Conservation (phyloP, 2,329 filamentous ascomycete species). For the Aureobasidium sp. region DNA sequence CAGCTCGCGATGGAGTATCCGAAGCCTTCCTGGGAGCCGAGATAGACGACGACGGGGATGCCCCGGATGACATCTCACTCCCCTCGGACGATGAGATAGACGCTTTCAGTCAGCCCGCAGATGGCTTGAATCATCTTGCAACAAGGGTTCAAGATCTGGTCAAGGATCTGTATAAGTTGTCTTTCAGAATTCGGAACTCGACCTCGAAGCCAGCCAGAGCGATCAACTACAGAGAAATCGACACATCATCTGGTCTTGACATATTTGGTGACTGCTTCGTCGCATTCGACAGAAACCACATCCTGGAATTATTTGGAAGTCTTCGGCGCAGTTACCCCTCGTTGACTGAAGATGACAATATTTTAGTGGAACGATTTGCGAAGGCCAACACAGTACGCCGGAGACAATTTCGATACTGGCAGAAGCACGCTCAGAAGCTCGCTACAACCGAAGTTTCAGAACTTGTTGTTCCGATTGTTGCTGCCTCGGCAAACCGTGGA, state of each 20-base stretch:
- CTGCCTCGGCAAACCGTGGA: not conserved
- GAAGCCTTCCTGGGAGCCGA: not conserved
- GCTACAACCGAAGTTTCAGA: not conserved
- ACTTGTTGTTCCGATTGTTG: not conserved
- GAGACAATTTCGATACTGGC: slow-evolving; percentile 4
- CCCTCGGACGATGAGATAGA: not conserved
- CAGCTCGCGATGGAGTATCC: not conserved
- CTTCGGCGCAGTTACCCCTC: not conserved
- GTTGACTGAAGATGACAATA: not conserved
- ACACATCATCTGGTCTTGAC: not conserved
- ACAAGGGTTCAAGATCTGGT: not conserved
- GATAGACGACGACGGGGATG: not conserved
- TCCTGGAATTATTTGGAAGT: not conserved
- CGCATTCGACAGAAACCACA: not conserved
- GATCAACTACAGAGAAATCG: not conserved
- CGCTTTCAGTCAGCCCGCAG: not conserved
- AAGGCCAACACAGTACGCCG: not conserved
- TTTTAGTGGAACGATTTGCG: not conserved
- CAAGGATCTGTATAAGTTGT: not conserved
- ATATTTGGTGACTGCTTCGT: not conserved
- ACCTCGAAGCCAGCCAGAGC: not conserved
- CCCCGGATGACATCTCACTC: not conserved
- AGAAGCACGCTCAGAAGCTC: slow-evolving; percentile 2
- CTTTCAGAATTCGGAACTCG: slow-evolving; percentile 6
- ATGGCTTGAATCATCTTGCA: not conserved